phyloP scores from a whole-genome alignment of 345 rosid species.

The Carallia brachiata region DNA sequence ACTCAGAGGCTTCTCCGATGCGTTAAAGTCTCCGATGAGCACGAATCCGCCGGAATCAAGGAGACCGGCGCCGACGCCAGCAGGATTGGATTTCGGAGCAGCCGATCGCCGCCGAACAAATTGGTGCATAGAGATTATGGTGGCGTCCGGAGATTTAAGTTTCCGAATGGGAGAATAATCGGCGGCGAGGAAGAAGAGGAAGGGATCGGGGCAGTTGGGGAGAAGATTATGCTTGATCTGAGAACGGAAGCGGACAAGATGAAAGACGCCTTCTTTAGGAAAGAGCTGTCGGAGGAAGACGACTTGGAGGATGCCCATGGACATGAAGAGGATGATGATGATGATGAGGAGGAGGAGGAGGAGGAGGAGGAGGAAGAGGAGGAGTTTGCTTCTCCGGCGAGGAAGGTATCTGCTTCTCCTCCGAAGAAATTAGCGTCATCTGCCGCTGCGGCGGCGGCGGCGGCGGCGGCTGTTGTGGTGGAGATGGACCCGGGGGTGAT shows the following conservation, averaged over 20 bases:
- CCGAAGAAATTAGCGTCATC: not conserved
- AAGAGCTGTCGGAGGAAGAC: constrained; percentile 16
- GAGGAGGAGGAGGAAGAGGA: not conserved
- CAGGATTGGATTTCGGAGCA: not conserved
- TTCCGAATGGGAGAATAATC: constrained; percentile 5
- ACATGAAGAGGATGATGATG: not conserved
- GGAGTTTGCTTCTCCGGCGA: not conserved
- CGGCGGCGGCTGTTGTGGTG: not conserved
- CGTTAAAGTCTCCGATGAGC: constrained; percentile 17
- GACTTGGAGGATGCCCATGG: constrained; percentile 1
- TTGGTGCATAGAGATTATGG: constrained; percentile 14
- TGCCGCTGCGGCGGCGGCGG: not conserved
- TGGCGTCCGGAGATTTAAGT: constrained; percentile 11
- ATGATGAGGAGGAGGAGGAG: constrained; percentile 5
- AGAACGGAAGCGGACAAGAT: constrained; percentile 35
- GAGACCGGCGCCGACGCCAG: not conserved
- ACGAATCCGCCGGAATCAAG: not conserved
- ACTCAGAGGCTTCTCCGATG: constrained; percentile 26
- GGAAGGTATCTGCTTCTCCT: not conserved
- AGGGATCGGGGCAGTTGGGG: constrained; percentile 57
- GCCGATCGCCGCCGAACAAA: constrained; percentile 35
- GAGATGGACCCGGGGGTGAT: constrained; percentile 10
- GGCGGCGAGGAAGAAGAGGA: constrained; percentile 39
- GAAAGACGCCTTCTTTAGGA: constrained; percentile 28
- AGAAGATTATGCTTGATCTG: constrained; percentile 44